Percentiles rank a stretch among this genome's conserved stretches.
Conservation (phyloP, 257 asterid genomes). For the Ligustrum vulgare region DNA sequence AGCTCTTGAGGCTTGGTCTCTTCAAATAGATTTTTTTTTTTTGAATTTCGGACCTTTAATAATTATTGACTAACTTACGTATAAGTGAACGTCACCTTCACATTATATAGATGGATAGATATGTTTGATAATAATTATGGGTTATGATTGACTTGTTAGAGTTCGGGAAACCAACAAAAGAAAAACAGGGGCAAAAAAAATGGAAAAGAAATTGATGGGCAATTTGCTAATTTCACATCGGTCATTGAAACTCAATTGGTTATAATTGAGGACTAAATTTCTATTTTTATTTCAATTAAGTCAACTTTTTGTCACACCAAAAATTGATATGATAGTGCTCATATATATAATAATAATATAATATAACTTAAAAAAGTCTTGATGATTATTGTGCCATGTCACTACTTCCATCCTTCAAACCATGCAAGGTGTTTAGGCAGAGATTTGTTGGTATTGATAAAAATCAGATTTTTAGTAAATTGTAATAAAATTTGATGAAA, state of each 20-base stretch:
- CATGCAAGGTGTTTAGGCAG: neutral
- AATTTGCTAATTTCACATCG: neutral
- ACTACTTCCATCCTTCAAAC: neutral
- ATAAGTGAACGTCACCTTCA: no score
- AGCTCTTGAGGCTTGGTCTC: no score
- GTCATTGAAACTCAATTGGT: neutral
- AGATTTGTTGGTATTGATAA: no score
- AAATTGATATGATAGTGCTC: neutral
- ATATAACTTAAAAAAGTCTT: neutral
- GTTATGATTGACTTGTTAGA: neutral
- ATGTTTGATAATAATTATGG: neutral
- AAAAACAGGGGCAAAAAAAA: neutral
- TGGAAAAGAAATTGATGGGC: neutral
- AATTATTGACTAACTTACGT: no score
- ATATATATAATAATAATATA: no score
- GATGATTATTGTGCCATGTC: neutral
- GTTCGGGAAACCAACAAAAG: neutral
- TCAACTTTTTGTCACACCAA: neutral
- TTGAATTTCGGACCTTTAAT: no score
- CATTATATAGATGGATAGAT: neutral
- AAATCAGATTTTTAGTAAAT: no score
- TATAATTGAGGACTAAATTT: neutral
- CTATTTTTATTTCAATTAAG: neutral
- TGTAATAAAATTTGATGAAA: no score
- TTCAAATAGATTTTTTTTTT: no score